Evolutionary conservation across 208 protist genomes (phyloP).

Genomic region (Kentomonas sorsogonicus): DNA sequence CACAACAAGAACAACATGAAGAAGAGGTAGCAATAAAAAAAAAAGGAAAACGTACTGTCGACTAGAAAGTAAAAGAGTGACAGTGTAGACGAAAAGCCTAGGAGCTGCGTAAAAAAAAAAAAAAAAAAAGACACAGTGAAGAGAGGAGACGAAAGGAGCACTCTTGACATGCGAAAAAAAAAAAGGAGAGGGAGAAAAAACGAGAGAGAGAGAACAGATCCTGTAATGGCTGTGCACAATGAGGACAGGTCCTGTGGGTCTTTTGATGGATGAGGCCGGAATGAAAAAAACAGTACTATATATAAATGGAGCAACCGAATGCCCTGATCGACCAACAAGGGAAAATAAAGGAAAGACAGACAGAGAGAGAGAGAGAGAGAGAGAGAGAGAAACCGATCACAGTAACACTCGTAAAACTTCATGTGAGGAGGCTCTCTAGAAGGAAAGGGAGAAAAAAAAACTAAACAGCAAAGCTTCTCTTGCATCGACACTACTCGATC

Average conservation of each 20-base stretch:
- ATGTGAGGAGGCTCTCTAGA: too few relatives aligned
- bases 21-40: not conserved
- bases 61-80: conserved; percentile 3
- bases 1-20: not conserved
- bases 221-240: too few relatives aligned
- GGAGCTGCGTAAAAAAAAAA: not conserved
- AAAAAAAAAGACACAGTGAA: not conserved
- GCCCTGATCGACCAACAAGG: not conserved
- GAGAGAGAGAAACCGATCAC: too few relatives aligned
- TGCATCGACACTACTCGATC: too few relatives aligned
- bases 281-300: too few relatives aligned
- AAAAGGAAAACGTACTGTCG: not conserved
- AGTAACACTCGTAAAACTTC: too few relatives aligned
- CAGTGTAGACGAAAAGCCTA: not conserved
- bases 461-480: too few relatives aligned
- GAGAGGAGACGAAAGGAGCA: conserved; percentile 1
- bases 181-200: not conserved
- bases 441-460: too few relatives aligned
- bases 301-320: not conserved
- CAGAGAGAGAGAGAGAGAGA: conserved; percentile 2
- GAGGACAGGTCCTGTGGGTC: too few relatives aligned
- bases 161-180: not conserved
- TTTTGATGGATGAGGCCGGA: too few relatives aligned
- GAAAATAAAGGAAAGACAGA: not conserved
- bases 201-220: not conserved